These are phyloP conservation scores for Inga laurina DNA, from an alignment of 306 rosid species.

Conservation along the genomic window DNA sequence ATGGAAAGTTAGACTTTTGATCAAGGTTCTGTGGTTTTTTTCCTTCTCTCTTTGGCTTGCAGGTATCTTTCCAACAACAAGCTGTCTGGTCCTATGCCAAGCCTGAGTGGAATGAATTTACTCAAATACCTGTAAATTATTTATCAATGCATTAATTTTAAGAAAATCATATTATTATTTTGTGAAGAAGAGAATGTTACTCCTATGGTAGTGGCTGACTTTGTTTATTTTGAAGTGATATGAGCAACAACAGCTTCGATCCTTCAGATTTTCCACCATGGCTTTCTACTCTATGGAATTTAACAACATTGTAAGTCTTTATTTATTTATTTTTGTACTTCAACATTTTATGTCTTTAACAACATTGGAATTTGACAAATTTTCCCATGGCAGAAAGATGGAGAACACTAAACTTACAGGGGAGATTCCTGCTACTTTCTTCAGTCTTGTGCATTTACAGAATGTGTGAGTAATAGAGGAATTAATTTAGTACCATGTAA, in stretches of 20 bases:
- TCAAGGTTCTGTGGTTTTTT: not conserved
- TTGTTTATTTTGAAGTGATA: not conserved
- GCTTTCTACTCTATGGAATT: conserved; percentile 12
- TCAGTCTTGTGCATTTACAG: conserved; percentile 40
- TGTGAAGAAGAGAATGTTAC: not conserved
- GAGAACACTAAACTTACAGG: conserved; percentile 40
- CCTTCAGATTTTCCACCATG: conserved; percentile 37
- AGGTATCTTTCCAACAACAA: conserved; percentile 56
- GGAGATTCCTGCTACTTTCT: conserved; percentile 37
- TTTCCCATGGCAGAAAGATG: conserved; percentile 44
- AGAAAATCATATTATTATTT: not conserved
- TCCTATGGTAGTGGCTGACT: not conserved
- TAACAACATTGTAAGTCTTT: conserved; percentile 35
- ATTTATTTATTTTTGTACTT: conserved; percentile 3
- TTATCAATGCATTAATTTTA: conserved; percentile 2
- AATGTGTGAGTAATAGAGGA: conserved; percentile 46
- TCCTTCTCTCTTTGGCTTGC: not conserved
- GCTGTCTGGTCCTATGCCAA: conserved; percentile 44
- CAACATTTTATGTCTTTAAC: not conserved
- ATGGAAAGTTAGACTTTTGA: not conserved
- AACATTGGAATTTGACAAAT: not conserved
- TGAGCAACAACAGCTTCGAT: conserved; percentile 56
- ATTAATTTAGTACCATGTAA: not conserved
- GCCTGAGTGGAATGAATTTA: conserved; percentile 39
- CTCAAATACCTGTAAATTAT: conserved; percentile 46